phyloP scores from a whole-genome alignment of 1,284 basidiomycete species.

The Vanrija pseudolonga region DNA sequence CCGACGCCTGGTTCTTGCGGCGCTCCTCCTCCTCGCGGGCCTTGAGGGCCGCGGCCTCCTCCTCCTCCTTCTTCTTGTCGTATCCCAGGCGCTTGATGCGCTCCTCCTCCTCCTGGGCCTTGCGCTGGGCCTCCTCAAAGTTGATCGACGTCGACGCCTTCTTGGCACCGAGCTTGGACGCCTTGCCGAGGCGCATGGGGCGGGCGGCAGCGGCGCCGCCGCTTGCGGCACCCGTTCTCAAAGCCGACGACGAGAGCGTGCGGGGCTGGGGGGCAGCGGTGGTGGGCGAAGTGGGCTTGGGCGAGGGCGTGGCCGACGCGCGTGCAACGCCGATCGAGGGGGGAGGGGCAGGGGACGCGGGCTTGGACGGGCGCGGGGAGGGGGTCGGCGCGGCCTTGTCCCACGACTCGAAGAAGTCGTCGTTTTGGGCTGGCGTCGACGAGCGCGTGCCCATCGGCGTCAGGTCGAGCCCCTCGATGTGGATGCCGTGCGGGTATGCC shows the following conservation, averaged over 20 bases:
- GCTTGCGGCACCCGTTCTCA: constrained; percentile 30
- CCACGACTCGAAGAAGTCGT: constrained; percentile 96
- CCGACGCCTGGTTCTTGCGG: constrained; percentile 55
- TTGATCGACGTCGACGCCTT: constrained; percentile 72
- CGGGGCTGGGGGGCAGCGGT: constrained; percentile 36
- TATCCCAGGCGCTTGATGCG: constrained; percentile 78
- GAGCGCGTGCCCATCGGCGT: constrained; percentile 52
- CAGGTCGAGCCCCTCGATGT: constrained; percentile 67
- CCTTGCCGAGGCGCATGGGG: constrained; percentile 51
- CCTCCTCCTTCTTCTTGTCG: constrained; percentile 73
- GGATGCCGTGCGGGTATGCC: constrained; percentile 69
- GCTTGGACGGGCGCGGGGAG: constrained; percentile 25
- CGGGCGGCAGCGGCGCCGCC: constrained; percentile 50
- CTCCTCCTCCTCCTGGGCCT: constrained; percentile 83
- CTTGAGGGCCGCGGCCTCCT: constrained; percentile 51
- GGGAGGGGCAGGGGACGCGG: constrained; percentile 25
- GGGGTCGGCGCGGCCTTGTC: constrained; percentile 60
- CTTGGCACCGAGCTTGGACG: constrained; percentile 67
- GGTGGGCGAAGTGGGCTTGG: constrained; percentile 10
- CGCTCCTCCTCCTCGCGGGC: constrained; percentile 56
- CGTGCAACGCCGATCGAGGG: constrained; percentile 39
- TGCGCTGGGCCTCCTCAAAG: constrained; percentile 85
- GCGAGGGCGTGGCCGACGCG: constrained; percentile 16
- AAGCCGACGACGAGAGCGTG: constrained; percentile 52
- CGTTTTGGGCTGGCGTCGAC: constrained; percentile 50